Base-by-base conservation (phyloP, 1,284 basidiomycete genomes). In the Trametes sp. region DNA sequence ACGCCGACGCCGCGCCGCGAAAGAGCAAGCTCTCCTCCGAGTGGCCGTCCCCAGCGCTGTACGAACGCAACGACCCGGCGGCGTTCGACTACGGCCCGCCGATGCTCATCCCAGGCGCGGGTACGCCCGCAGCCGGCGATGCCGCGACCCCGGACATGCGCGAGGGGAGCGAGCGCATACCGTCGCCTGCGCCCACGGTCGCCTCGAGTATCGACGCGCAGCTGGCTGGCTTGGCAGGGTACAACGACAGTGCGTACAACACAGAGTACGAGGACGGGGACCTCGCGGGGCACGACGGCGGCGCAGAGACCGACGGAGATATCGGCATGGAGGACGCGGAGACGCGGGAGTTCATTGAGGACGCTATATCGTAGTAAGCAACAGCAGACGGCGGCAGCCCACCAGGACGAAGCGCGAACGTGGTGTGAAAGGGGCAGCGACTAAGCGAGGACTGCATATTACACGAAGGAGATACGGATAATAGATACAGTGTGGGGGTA, bases 131-230 rank as follows among this genome's bases (percentile, higher is more conserved):
- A 11, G 31, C n/a, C 16, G 38, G 4, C 16, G 38, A 41, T 19
- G 38, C 38, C 7, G 65, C 68, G 8, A 57, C 69, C 23, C 63
- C 64, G 42, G 50, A 46, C 45, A 42, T 57, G 57, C 49, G 51
- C 35, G 59, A 52, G 61, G 69, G 48, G 24, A 63, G 65, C 59
- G 74, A 78, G 58, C 75, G 73, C 33, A 65, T 71, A 4, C 74
- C 81, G 61, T 86, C 86, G 2, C 85, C 85, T 29, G 81, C 82
- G 36, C 83, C 82, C 21, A 84, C 83, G 1, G 76, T 76, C 54
- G 74, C 77, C 19, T 86, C 84, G 16, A 81, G 78, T 59, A 77
- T 78, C 19, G 84, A 86, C 49, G 68, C 70, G 23, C 68, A 66
- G 42, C 66, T 70, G 28, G 68, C 71, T 4, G 71, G 69, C 23